Percentiles rank a stretch among this genome's conserved stretches.
These are phyloP conservation scores for Gossypium laxum DNA, from an alignment of 441 rosid species.

Conservation along the genomic window DNA sequence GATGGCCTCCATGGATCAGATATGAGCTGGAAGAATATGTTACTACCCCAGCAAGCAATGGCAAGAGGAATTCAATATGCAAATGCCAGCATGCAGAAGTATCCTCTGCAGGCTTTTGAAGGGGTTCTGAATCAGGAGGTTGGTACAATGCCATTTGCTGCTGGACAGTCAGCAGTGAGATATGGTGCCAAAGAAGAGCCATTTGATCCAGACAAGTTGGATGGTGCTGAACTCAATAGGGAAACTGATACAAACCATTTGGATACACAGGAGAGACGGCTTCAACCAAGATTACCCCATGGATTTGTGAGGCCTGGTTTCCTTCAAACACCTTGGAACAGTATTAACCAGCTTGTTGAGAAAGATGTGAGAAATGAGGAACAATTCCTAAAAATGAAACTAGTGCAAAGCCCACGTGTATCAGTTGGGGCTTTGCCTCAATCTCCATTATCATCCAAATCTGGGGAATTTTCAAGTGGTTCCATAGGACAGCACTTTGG, in stretches of 20 bases:
- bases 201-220: slow-evolving; percentile 56
- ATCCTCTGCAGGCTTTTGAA: slow-evolving; percentile 57
- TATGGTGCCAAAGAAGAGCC: slow-evolving; percentile 66
- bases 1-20: slow-evolving; percentile 60
- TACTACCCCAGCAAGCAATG: slow-evolving; percentile 48
- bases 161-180: slow-evolving; percentile 55
- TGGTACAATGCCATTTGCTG: slow-evolving; percentile 42
- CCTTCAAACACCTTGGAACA: slow-evolving; percentile 61
- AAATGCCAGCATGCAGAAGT: slow-evolving; percentile 52
- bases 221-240: slow-evolving; percentile 35
- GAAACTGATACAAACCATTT: slow-evolving; percentile 52
- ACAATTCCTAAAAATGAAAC: slow-evolving; percentile 57
- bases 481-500: slow-evolving; percentile 77
- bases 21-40: slow-evolving; percentile 52
- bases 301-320: slow-evolving; percentile 46
- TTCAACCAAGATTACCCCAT: slow-evolving; percentile 52
- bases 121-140: slow-evolving; percentile 61
- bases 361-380: slow-evolving; percentile 70
- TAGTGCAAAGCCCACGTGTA: slow-evolving; percentile 77
- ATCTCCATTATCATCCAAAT: slow-evolving; percentile 86
- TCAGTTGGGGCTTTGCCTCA: slow-evolving; percentile 74
- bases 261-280: slow-evolving; percentile 46
- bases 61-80: slow-evolving; percentile 58
- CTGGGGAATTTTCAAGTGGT: slow-evolving; percentile 92
- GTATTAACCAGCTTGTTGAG: slow-evolving; percentile 51